Evolutionary conservation across 2,329 filamentous ascomycete species (phyloP).

Genomic region (Trichoderma endophyticum): DNA sequence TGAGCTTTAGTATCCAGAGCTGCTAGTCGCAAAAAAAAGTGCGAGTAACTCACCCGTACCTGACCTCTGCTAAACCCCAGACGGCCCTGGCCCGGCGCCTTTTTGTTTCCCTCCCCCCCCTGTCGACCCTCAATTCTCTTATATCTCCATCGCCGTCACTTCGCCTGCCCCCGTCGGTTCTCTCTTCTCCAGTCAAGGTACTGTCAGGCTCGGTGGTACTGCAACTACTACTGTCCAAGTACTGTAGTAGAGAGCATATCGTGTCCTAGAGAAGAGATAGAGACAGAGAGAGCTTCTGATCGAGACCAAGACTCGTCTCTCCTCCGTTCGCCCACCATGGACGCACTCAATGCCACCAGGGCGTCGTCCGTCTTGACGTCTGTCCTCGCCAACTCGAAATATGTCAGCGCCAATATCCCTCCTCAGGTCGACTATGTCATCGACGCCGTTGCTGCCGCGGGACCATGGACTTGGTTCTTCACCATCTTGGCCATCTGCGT

Average conservation of each 20-base stretch:
- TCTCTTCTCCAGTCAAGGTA: conserved; percentile 2
- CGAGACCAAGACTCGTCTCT: background rate
- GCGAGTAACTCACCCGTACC: background rate
- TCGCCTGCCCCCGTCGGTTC: conserved; percentile 13
- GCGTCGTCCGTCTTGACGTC: conserved; percentile 68
- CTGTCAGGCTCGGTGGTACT: background rate
- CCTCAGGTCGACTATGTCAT: conserved; percentile 55
- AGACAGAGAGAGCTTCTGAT: background rate
- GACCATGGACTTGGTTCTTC: conserved; percentile 60
- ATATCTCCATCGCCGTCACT: conserved; percentile 14
- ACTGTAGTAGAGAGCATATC: background rate
- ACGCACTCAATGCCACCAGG: conserved; percentile 51
- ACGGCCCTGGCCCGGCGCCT: conserved; percentile 7
- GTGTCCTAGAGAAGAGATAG: background rate
- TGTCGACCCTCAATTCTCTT: conserved; percentile 7
- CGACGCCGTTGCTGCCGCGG: conserved; percentile 55
- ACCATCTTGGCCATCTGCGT: conserved; percentile 69
- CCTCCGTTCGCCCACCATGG: conserved; percentile 38
- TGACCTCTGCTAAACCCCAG: conserved; percentile 16
- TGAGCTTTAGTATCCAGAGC: background rate
- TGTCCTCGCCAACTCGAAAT: conserved; percentile 60
- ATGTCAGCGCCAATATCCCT: conserved; percentile 47
- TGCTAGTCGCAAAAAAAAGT: background rate
- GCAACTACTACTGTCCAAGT: background rate
- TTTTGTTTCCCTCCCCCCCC: conserved; percentile 1